These are phyloP conservation scores for Rhizopus sp. DNA, from an alignment of 371 early-diverging fungal species.

Conservation along the genomic window DNA sequence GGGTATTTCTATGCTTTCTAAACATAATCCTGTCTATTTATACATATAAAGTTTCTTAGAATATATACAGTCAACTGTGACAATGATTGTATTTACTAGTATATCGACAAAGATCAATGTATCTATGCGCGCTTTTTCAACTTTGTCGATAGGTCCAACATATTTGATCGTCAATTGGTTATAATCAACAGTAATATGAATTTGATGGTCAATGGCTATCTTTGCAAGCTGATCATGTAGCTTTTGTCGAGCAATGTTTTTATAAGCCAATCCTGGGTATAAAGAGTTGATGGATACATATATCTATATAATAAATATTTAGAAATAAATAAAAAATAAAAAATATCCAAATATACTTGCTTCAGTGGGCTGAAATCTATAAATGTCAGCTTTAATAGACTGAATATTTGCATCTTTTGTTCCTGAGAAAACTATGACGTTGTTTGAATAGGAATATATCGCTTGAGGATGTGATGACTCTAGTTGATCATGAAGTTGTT, in stretches of 20 bases:
- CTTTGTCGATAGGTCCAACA: conserved; percentile 16
- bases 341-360: conserved; percentile 1
- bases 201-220: conserved; percentile 14
- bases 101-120: conserved; percentile 18
- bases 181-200: conserved; percentile 21
- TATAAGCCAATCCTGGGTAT: conserved; percentile 23
- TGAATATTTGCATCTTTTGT: neutral
- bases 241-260: conserved; percentile 14
- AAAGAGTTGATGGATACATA: conserved; percentile 19
- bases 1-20: conserved; percentile 11
- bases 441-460: neutral
- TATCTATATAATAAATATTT: conserved; percentile 7
- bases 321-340: neutral
- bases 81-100: conserved; percentile 7
- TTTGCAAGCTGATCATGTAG: conserved; percentile 18
- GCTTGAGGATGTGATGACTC: conserved; percentile 15
- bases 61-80: conserved; percentile 1
- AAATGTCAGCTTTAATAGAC: conserved; percentile 14
- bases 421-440: conserved; percentile 11
- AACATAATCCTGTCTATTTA: conserved; percentile 16
- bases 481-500: conserved; percentile 12
- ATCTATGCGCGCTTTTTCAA: conserved; percentile 21
- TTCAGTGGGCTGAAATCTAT: conserved; percentile 16
- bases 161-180: conserved; percentile 10
- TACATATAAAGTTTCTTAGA: neutral